Percentiles rank a stretch among this genome's conserved stretches.
Evolutionary conservation across 2,329 filamentous ascomycete species (phyloP).

Genomic region (Rutstroemia sp.): DNA sequence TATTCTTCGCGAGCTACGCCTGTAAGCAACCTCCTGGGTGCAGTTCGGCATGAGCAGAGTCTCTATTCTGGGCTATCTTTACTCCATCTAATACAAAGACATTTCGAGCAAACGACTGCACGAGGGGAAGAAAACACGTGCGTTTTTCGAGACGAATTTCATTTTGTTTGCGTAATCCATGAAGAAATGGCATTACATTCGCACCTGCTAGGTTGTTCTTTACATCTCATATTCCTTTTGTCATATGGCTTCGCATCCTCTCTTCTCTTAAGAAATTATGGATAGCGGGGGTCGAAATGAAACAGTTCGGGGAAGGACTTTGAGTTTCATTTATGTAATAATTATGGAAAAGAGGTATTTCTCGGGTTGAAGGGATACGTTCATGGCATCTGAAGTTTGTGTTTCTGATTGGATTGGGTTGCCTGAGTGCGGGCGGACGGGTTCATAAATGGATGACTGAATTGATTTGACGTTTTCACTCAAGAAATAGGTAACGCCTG

Average conservation of each 20-base stretch:
- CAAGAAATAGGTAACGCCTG: conserved; percentile 37
- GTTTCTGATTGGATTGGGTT: conserved; percentile 21
- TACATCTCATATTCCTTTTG: background rate
- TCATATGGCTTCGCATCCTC: background rate
- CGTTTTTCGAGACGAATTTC: conserved; percentile 5
- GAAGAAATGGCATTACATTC: background rate
- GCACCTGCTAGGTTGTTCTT: background rate
- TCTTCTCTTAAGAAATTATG: background rate
- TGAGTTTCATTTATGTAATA: conserved; percentile 5
- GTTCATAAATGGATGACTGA: background rate
- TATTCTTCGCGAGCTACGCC: conserved; percentile 76
- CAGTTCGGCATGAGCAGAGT: background rate
- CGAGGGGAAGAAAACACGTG: background rate
- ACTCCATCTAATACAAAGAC: background rate
- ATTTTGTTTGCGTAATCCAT: conserved; percentile 2
- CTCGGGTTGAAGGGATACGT: background rate
- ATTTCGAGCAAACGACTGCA: background rate
- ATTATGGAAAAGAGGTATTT: conserved; percentile 1
- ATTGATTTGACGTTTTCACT: background rate
- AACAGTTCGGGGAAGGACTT: background rate
- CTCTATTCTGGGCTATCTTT: background rate
- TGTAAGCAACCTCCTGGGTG: conserved; percentile 31
- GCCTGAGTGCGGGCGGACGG: background rate
- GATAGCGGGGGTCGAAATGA: background rate
- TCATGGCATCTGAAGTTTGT: conserved; percentile 1